phyloP scores from a whole-genome alignment of 805 yeast genomes.

The Yamadazyma akitaensis region DNA sequence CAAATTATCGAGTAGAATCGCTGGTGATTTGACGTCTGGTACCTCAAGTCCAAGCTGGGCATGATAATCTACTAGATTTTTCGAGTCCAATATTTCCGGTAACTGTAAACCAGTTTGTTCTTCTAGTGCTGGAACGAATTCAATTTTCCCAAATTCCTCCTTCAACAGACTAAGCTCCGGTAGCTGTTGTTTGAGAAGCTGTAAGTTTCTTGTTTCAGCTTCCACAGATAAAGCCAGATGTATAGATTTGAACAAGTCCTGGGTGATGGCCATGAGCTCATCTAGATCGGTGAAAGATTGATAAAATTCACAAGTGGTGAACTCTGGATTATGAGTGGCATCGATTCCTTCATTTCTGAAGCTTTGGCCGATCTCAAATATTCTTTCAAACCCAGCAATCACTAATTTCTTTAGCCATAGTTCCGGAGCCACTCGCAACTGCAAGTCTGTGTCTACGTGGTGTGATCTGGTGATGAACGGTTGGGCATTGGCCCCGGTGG shows the following conservation, averaged over 20 bases:
- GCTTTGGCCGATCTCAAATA: conserved; percentile 80
- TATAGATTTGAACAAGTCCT: conserved; percentile 48
- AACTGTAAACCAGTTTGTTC: conserved; percentile 44
- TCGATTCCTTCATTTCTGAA: conserved; percentile 95
- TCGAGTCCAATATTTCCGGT: conserved; percentile 44
- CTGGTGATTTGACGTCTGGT: conserved; percentile 46
- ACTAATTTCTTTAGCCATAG: conserved; percentile 85
- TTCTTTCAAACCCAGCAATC: conserved; percentile 79
- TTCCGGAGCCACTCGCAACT: conserved; percentile 90
- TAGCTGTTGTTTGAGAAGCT: conserved; percentile 16
- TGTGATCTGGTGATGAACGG: conserved; percentile 62
- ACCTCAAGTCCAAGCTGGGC: conserved; percentile 29
- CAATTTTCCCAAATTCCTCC: conserved; percentile 37
- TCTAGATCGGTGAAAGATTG: conserved; percentile 65
- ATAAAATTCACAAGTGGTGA: conserved; percentile 86
- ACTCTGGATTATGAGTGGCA: conserved; percentile 91
- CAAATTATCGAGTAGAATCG: conserved; percentile 62
- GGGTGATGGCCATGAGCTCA: conserved; percentile 64
- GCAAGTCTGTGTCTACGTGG: conserved; percentile 27
- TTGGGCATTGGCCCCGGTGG: conserved; percentile 91
- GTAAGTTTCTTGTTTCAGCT: conserved; percentile 6
- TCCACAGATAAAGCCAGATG: conserved; percentile 19
- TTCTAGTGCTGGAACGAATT: conserved; percentile 67
- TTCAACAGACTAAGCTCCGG: conserved; percentile 16
- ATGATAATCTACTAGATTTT: conserved; percentile 41